phyloP scores from a whole-genome alignment of 108 stramenopile genomes.

The Bacterosira constricta region DNA sequence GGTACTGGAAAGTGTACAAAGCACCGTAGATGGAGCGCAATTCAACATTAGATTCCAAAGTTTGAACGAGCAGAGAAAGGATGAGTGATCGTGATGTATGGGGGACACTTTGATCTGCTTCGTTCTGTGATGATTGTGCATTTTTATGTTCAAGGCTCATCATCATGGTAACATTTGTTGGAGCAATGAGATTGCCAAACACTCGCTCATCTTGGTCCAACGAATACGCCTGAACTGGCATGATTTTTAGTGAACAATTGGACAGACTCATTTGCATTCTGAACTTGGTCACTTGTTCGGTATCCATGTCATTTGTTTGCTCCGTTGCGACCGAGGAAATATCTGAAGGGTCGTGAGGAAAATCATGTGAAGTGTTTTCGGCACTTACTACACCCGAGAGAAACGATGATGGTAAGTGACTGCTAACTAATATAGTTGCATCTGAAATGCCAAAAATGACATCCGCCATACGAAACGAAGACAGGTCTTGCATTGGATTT shows the following conservation, averaged over 20 bases:
- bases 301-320: constrained; percentile 13
- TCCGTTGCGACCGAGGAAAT: constrained; percentile 49
- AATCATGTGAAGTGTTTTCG: constrained; percentile 36
- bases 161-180: constrained; percentile 62
- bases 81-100: constrained; percentile 47
- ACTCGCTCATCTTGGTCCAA: constrained; percentile 17
- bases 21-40: constrained; percentile 57
- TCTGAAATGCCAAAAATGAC: constrained; percentile 51
- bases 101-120: neutral
- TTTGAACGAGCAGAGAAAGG: constrained; percentile 56
- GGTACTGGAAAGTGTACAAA: constrained; percentile 55
- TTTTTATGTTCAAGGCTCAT: constrained; percentile 62
- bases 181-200: constrained; percentile 50
- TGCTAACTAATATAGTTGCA: constrained; percentile 59
- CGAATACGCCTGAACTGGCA: constrained; percentile 55
- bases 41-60: constrained; percentile 54
- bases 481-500: constrained; percentile 48
- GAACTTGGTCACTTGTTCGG: constrained; percentile 53
- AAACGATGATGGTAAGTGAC: constrained; percentile 66
- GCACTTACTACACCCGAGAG: constrained; percentile 64
- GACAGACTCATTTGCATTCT: constrained; percentile 57
- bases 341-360: constrained; percentile 74
- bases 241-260: constrained; percentile 48
- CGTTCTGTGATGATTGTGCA: constrained; percentile 9
- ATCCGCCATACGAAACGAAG: constrained; percentile 58